Evolutionary conservation across 129 eudicot species (phyloP).

Genomic region (Chrysanthemum lavandulifolium): DNA sequence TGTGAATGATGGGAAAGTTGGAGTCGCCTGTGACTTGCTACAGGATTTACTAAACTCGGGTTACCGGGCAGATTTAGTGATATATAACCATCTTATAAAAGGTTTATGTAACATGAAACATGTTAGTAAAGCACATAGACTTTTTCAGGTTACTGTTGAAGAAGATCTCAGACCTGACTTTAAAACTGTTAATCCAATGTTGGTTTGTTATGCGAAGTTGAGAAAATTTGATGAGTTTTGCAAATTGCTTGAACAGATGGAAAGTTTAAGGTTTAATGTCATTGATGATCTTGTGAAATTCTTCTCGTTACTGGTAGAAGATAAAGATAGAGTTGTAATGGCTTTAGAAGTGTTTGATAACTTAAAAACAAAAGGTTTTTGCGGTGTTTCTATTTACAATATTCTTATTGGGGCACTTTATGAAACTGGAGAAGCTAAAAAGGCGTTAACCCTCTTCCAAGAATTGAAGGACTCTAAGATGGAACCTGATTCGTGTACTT

Average conservation of each 20-base stretch:
- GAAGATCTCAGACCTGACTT: slow-evolving; percentile 84
- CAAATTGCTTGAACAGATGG: slow-evolving; percentile 62
- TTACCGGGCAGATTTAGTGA: slow-evolving; percentile 84
- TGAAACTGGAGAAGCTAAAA: slow-evolving; percentile 47
- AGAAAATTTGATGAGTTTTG: slow-evolving; percentile 59
- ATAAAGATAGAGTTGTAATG: slow-evolving; percentile 32
- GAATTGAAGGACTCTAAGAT: slow-evolving; percentile 47
- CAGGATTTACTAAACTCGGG: slow-evolving; percentile 84
- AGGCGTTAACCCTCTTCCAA: slow-evolving; percentile 55
- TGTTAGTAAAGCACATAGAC: slow-evolving; percentile 70
- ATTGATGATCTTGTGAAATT: slow-evolving; percentile 56
- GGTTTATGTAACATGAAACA: slow-evolving; percentile 74
- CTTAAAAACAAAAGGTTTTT: slow-evolving; percentile 53
- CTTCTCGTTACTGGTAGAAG: slow-evolving; percentile 53
- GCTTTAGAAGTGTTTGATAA: slow-evolving; percentile 70
- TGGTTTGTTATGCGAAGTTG: slow-evolving; percentile 57
- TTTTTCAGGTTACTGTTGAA: slow-evolving; percentile 60
- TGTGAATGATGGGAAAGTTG: slow-evolving; percentile 75
- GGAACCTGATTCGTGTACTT: slow-evolving; percentile 58
- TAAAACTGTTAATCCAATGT: slow-evolving; percentile 63
- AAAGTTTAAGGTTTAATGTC: slow-evolving; percentile 50
- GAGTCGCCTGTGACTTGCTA: slow-evolving; percentile 68
- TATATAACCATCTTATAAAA: slow-evolving; percentile 72
- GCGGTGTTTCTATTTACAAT: slow-evolving; percentile 56
- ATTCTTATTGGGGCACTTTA: slow-evolving; percentile 66